phyloP scores from a whole-genome alignment of 129 eudicot species.

The Chrysanthemum lavandulifolium region DNA sequence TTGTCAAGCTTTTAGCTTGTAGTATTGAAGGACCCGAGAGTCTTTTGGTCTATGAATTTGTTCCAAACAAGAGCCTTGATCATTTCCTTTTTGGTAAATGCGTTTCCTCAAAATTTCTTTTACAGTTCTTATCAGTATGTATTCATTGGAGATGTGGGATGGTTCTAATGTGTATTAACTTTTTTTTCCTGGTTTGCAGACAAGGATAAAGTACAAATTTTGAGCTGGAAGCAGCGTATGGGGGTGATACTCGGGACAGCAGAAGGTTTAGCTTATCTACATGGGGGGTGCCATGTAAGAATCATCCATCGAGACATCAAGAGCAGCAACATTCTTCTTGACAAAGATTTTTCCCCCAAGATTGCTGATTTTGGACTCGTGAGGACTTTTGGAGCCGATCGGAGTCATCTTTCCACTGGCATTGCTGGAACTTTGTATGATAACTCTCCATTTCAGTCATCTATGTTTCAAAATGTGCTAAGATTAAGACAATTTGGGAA shows the following conservation, averaged over 20 bases:
- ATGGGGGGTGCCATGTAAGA: constrained; percentile 55
- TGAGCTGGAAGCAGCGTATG: constrained; percentile 68
- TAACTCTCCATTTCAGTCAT: constrained; percentile 1
- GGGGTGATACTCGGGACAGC: constrained; percentile 73
- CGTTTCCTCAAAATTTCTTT: neutral
- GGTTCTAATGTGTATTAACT: constrained; percentile 2
- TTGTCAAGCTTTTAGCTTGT: constrained; percentile 79
- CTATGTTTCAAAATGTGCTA: neutral
- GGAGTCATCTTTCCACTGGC: constrained; percentile 83
- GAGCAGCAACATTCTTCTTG: constrained; percentile 83
- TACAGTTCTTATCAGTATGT: neutral
- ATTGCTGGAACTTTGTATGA: constrained; percentile 89
- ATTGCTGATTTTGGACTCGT: constrained; percentile 88
- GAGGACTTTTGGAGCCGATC: constrained; percentile 66
- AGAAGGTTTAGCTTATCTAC: constrained; percentile 72
- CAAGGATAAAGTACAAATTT: constrained; percentile 39
- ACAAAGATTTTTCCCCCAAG: constrained; percentile 52
- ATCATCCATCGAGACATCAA: constrained; percentile 85
- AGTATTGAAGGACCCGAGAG: constrained; percentile 94
- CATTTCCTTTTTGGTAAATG: constrained; percentile 57
- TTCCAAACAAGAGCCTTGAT: constrained; percentile 79
- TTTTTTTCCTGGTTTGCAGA: constrained; percentile 32
- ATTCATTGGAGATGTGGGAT: neutral
- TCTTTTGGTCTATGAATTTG: constrained; percentile 73
- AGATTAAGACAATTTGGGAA: neutral